Base-by-base conservation (phyloP, 2,329 filamentous ascomycete genomes). In the Chlorencoelia australis region DNA sequence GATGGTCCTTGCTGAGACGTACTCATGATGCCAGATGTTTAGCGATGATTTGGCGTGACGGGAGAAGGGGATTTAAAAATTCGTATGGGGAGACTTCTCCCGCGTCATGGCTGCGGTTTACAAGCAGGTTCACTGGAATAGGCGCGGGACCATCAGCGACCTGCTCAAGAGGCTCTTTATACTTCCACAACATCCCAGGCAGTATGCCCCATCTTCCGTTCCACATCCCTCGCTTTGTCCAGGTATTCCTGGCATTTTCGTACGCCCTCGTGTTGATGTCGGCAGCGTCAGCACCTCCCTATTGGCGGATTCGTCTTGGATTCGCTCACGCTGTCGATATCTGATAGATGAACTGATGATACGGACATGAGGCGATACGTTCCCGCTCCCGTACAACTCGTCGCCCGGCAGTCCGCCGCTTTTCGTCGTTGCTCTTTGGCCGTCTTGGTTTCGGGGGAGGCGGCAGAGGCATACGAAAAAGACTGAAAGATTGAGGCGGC, bases 141-240 rank as follows among this genome's bases (percentile, higher is more conserved):
- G 21, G 21, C 21, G 21, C 11, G 11, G 21, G 21, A 24, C 11
- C 21, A 11, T 24, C 21, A 11, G 21, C 21, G 21, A 11, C 22
- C 22, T 44, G 39, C 25, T 46, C 44, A 15, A 38, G 37, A 30
- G 46, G 49, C 39, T 47, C 31, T 50, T 53, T 46, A 47, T 53
- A 46, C 47, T 51, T 54, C 51, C 48, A 55, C 37, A 45, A 49
- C 47, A 54, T 53, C 30, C 51, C 51, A 38, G 48, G 53, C 35
- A 54, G 39, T 39, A 48, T 40, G 44, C 47, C 47, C 54, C 49
- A 55, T 42, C 40, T 45, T 31, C 21, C 21, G 33, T 54, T 51
- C 51, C 48, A 57, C 43, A 54, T 52, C 26, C 38, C 37, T 44
- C 46, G 41, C 35, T 47, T 46, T 16, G 43, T 48, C 54, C 50